phyloP scores from a whole-genome alignment of 139 green algal species.

The Chlamydomonas eustigma region DNA sequence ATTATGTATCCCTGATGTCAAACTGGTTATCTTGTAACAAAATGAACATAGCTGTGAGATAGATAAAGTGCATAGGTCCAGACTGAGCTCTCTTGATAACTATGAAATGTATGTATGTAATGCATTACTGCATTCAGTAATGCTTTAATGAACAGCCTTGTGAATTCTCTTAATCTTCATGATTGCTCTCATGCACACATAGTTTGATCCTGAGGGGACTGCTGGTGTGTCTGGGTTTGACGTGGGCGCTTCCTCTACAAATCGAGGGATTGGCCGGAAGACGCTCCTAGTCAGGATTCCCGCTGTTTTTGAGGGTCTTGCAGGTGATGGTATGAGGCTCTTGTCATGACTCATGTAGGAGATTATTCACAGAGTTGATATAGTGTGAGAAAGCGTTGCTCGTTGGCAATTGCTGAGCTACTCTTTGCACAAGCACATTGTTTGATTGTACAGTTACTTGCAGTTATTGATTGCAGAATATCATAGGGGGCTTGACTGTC shows the following conservation, averaged over 20 bases:
- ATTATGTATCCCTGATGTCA: too few species aligned
- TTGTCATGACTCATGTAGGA: too few species aligned
- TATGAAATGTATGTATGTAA: too few species aligned
- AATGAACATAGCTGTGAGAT: too few species aligned
- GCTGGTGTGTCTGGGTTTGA: not conserved
- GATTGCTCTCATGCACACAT: too few species aligned
- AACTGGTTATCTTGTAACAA: too few species aligned
- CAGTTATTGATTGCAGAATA: not conserved
- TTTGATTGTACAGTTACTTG: not conserved
- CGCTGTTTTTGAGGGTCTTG: not conserved
- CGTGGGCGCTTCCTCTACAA: not conserved
- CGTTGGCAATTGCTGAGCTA: not conserved
- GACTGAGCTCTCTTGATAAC: too few species aligned
- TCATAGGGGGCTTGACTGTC: not conserved
- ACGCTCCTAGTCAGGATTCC: not conserved
- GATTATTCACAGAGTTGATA: not conserved
- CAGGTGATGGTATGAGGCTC: not conserved
- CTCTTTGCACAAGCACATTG: not conserved
- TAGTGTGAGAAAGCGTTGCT: not conserved
- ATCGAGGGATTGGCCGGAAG: conserved; percentile 1
- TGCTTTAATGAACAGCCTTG: too few species aligned
- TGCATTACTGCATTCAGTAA: too few species aligned
- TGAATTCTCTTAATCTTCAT: too few species aligned
- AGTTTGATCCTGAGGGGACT: not conserved
- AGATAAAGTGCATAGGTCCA: too few species aligned